phyloP scores from a whole-genome alignment of 2,329 filamentous ascomycete genomes.

The Cryphonectria radicalis region DNA sequence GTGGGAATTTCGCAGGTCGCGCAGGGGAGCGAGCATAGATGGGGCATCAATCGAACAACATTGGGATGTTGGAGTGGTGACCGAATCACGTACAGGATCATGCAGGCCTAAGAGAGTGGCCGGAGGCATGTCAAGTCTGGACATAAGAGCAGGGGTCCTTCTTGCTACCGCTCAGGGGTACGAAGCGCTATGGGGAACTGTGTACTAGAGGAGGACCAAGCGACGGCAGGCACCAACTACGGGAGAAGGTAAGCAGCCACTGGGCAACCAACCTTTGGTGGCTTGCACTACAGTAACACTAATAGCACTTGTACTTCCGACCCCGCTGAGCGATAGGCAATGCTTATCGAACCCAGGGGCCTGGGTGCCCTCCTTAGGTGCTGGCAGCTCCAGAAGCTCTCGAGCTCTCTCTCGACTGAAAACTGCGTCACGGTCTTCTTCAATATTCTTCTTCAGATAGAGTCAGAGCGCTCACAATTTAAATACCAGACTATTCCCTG shows the following conservation, averaged over 20 bases:
- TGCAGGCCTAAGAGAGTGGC: not conserved
- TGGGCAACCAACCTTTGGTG: not conserved
- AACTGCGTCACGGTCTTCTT: not conserved
- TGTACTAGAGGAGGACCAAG: not conserved
- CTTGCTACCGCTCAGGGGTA: not conserved
- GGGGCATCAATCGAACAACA: slow-evolving; percentile 1
- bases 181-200: not conserved
- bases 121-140: not conserved
- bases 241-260: not conserved
- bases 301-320: not conserved
- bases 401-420: not conserved
- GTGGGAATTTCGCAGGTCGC: not conserved
- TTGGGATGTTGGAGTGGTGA: not conserved
- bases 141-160: slow-evolving; percentile 6
- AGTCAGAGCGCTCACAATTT: not conserved
- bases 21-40: not conserved
- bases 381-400: not conserved
- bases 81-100: not conserved
- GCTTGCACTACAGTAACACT: not conserved
- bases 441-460: not conserved
- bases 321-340: slow-evolving; percentile 9
- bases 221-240: slow-evolving; percentile 3
- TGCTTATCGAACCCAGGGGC: slow-evolving; percentile 7
- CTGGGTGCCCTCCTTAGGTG: not conserved
- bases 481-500: not conserved